Conservation (phyloP, 345 rosid species). For the Euphorbia peplus region DNA sequence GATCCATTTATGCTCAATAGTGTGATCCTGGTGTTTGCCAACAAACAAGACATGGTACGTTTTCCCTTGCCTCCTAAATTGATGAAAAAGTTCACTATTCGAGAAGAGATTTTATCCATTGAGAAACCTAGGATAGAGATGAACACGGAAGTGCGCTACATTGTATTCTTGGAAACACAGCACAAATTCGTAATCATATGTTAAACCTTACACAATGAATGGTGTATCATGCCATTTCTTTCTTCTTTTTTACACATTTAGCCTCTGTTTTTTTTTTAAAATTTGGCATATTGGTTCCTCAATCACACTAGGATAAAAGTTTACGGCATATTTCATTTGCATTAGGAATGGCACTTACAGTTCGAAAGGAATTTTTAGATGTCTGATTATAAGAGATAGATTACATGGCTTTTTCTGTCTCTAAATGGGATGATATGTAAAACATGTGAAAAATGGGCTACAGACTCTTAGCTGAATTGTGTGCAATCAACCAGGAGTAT, state of each 20-base stretch:
- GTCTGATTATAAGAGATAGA: not conserved
- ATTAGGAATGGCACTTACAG: not conserved
- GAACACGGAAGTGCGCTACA: not conserved
- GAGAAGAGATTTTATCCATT: not conserved
- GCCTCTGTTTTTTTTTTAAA: not conserved
- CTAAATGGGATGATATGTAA: not conserved
- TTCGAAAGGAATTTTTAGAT: not conserved
- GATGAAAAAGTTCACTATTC: not conserved
- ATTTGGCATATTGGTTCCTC: not conserved
- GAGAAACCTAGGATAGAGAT: not conserved
- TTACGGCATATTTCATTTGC: not conserved
- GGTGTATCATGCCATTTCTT: not conserved
- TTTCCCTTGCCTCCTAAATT: not conserved
- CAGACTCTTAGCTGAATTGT: no score
- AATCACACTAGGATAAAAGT: not conserved
- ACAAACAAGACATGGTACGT: conserved; percentile 98
- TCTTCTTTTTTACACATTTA: not conserved
- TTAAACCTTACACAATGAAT: not conserved
- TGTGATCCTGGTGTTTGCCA: conserved; percentile 92
- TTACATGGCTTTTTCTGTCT: not conserved
- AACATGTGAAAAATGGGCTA: not conserved
- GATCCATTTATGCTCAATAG: conserved; percentile 98
- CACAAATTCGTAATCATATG: not conserved
- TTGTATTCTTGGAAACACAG: not conserved
- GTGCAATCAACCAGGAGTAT: no score